These are phyloP conservation scores for Tetratostichococcus sp. DNA, from an alignment of 139 green algal species.

Conservation along the genomic window DNA sequence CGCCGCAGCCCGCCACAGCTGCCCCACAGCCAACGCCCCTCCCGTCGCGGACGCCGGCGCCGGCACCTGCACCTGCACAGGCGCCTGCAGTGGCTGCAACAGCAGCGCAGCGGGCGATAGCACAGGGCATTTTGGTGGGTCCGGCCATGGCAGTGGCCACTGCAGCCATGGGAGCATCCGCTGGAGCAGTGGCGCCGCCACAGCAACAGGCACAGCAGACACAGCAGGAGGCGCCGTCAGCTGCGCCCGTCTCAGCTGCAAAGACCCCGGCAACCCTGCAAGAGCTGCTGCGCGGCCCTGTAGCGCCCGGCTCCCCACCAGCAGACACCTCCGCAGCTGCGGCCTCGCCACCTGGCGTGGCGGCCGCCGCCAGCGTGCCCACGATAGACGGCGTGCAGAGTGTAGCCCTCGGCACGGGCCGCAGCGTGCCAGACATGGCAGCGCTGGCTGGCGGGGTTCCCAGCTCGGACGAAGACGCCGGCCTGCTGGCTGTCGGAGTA, in stretches of 20 bases:
- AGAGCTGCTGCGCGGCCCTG: neutral
- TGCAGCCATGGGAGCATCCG: neutral
- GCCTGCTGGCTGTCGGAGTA: neutral
- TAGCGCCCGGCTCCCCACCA: no score
- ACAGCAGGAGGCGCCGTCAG: neutral
- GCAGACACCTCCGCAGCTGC: no score
- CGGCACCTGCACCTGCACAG: no score
- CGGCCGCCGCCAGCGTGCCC: neutral
- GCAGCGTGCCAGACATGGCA: neutral
- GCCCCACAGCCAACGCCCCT: no score
- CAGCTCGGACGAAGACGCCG: neutral
- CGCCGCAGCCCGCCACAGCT: no score
- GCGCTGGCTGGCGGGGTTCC: neutral
- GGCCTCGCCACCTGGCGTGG: no score
- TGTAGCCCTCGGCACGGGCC: neutral
- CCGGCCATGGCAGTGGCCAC: neutral
- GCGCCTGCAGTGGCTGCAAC: no score
- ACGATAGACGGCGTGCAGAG: neutral
- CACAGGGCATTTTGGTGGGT: no score
- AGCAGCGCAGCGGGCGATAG: no score
- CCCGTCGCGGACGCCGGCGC: no score
- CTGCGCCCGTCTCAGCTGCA: no score
- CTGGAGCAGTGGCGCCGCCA: neutral
- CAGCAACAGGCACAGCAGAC: neutral
- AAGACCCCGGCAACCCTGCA: neutral